Base-by-base conservation (phyloP, 176 grass and related monocot species). In the Bothriochloa decipiens region DNA sequence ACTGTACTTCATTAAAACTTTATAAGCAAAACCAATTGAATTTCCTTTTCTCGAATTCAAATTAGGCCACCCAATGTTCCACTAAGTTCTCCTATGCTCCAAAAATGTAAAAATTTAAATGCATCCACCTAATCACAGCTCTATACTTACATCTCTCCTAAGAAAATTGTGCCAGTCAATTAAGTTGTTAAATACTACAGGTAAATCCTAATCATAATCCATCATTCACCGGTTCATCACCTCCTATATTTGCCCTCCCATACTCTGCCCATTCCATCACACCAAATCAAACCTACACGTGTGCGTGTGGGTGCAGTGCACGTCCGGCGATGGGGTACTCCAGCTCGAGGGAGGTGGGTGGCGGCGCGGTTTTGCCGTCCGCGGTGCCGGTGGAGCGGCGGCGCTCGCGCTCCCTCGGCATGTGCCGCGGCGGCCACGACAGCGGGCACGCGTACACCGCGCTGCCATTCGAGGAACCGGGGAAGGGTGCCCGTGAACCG, bases 251-350 rank as follows among this genome's bases (percentile, higher is more conserved):
- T 82, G 26, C 20, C 27, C 32, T n/a, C 22, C 60, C 29, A 66
- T 47, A 63, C 23, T n/a, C n/a, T n/a, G 11, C n/a, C 8, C 22
- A 11, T 68, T 33, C 11, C 33, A 27, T 13, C 14, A 22, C 18
- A 41, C 55, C 26, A 36, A 80, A 46, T 17, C 27, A 18, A 3
- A 20, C 4, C 39, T 18, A 40, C 62, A 49, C n/a, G n/a, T n/a
- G n/a, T n/a, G n/a, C 77, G 77, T 70, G 79, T 77, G 74, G 25
- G 13, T 33, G 49, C 67, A 63, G 33, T 6, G 37, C 5, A 39
- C 25, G 41, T 50, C 55, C 77, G 72, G 78, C 41, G 50, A 97
- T 97, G 95, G 92, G 95, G 35, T 97, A 88, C 86, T 84, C 92
- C 13, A 83, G 92, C 86, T 97, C 95, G 65, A 94, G 84, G 45